Percentiles rank a stretch among this genome's conserved stretches.
These are phyloP conservation scores for Primulina eburnea DNA, from an alignment of 257 asterid genomes.

Conservation along the genomic window DNA sequence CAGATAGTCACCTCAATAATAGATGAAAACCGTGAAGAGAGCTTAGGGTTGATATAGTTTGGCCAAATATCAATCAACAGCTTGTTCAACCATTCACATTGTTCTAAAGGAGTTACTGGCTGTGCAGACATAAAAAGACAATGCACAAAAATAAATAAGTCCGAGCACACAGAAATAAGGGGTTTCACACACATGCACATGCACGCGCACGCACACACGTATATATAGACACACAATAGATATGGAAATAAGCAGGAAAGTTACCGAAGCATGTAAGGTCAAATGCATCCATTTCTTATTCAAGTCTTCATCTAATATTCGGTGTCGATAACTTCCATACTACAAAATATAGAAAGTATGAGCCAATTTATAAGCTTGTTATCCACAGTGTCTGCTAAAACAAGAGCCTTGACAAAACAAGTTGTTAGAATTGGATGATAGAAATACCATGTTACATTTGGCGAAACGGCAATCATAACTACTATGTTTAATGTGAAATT, in stretches of 20 bases:
- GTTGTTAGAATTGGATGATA: background rate
- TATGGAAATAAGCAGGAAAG: slow-evolving; percentile 19
- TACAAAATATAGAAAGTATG: slow-evolving; percentile 31
- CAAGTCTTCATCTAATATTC: slow-evolving; percentile 66
- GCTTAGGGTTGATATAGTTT: slow-evolving; percentile 69
- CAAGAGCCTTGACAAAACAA: background rate
- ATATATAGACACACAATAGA: background rate
- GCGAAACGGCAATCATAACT: background rate
- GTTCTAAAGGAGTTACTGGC: slow-evolving; percentile 89
- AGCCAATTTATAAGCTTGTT: slow-evolving; percentile 8
- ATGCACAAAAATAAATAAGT: background rate
- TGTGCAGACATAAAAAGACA: slow-evolving; percentile 30
- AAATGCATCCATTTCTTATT: slow-evolving; percentile 87
- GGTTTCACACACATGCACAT: background rate
- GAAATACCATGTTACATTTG: background rate
- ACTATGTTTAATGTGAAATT: background rate
- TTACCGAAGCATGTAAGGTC: slow-evolving; percentile 64
- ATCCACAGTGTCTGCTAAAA: slow-evolving; percentile 7
- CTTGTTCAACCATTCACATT: slow-evolving; percentile 97
- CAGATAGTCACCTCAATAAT: slow-evolving; percentile 70
- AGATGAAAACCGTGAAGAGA: slow-evolving; percentile 76
- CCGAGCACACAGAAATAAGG: background rate
- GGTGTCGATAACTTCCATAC: slow-evolving; percentile 78
- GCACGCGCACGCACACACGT: background rate
- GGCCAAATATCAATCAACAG: slow-evolving; percentile 76